These are phyloP conservation scores for Claviceps quebecensis DNA, from an alignment of 2,329 filamentous ascomycete species.

Conservation along the genomic window DNA sequence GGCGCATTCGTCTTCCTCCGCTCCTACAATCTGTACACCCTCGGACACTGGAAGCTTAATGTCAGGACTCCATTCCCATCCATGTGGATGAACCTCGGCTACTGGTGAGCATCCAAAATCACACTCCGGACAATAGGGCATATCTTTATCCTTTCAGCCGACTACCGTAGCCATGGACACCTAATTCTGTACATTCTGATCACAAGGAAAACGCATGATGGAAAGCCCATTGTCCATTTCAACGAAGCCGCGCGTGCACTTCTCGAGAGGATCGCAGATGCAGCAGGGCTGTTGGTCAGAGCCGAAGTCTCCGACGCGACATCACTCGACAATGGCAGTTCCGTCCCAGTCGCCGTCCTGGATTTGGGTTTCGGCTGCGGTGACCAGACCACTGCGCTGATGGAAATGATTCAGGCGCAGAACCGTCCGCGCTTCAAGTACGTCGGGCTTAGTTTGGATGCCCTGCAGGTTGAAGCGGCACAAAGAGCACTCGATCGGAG, in stretches of 20 bases:
- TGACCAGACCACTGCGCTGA: constrained; percentile 38
- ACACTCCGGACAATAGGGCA: background rate
- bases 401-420: constrained; percentile 12
- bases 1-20: constrained; percentile 11
- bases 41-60: constrained; percentile 44
- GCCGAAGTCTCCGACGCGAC: background rate
- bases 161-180: background rate
- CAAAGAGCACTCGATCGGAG: constrained; percentile 17
- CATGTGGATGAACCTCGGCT: constrained; percentile 55
- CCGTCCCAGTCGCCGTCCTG: constrained; percentile 27
- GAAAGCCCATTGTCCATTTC: constrained; percentile 21
- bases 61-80: constrained; percentile 27
- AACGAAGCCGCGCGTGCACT: constrained; percentile 35
- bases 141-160: background rate
- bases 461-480: constrained; percentile 26
- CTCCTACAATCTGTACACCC: constrained; percentile 26
- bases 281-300: constrained; percentile 24
- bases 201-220: constrained; percentile 17
- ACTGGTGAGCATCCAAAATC: constrained; percentile 31
- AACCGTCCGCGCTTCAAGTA: constrained; percentile 25
- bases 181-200: background rate
- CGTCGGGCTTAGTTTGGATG: constrained; percentile 37
- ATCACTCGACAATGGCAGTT: constrained; percentile 8
- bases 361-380: constrained; percentile 47
- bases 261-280: constrained; percentile 29